These are phyloP conservation scores for Larix kaempferi DNA, from an alignment of 75 land plant species.

Conservation along the genomic window DNA sequence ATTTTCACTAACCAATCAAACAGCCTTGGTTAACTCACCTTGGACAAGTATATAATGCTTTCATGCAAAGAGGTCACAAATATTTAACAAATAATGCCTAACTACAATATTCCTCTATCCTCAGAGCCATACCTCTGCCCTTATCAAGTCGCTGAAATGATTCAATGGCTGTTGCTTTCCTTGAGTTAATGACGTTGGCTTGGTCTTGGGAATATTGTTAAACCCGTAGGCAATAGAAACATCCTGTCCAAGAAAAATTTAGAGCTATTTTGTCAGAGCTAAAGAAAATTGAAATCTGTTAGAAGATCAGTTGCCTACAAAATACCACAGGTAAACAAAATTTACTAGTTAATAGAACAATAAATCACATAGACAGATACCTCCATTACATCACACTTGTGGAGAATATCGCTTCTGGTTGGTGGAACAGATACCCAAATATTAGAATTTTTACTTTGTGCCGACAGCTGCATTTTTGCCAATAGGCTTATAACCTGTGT, in stretches of 20 bases:
- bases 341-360: not conserved
- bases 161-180: constrained; percentile 71
- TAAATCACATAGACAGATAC: constrained; percentile 27
- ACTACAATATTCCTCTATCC: not conserved
- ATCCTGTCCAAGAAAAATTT: constrained; percentile 46
- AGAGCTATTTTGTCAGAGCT: not conserved
- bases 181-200: constrained; percentile 44
- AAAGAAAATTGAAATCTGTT: not conserved
- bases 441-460: constrained; percentile 21
- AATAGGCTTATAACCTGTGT: constrained; percentile 66
- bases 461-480: constrained; percentile 81
- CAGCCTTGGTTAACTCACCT: not conserved
- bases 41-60: not conserved
- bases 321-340: not conserved
- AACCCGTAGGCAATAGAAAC: constrained; percentile 96
- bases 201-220: constrained; percentile 72
- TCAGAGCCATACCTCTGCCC: constrained; percentile 62
- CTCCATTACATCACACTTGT: constrained; percentile 96
- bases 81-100: not conserved
- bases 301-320: not conserved
- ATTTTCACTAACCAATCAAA: not conserved
- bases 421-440: constrained; percentile 78
- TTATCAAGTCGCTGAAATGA: constrained; percentile 61
- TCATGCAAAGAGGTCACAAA: not conserved
- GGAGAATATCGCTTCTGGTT: constrained; percentile 94